Evolutionary conservation across 371 early-diverging fungal species (phyloP).

Genomic region (Haplosporangium sp.): DNA sequence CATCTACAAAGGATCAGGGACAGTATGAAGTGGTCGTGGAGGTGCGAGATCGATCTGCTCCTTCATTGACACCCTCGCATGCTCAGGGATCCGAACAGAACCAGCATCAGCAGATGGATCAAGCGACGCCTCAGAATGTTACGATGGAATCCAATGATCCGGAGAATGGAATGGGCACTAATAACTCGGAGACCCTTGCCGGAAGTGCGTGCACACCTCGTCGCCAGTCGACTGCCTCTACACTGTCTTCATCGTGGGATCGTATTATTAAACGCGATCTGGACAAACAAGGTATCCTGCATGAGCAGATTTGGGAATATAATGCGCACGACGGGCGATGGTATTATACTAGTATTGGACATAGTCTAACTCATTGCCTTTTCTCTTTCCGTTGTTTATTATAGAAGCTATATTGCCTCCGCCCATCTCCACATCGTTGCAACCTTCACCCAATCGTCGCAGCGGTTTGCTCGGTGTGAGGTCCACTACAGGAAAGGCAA

Average conservation of each 20-base stretch:
- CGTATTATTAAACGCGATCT: constrained; percentile 32
- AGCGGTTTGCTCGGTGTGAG: constrained; percentile 15
- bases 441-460: background rate
- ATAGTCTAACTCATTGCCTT: background rate
- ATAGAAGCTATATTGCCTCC: constrained; percentile 32
- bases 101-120: background rate
- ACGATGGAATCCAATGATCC: too few relatives aligned
- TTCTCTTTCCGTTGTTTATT: background rate
- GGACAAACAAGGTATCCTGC: constrained; percentile 33
- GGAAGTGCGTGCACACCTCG: background rate
- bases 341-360: background rate
- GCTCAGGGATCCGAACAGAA: too few relatives aligned
- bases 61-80: too few relatives aligned
- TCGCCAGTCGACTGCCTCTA: constrained; percentile 19
- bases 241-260: constrained; percentile 50
- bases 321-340: too few relatives aligned
- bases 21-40: background rate
- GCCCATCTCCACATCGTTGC: constrained; percentile 19
- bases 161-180: background rate
- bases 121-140: background rate
- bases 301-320: too few relatives aligned
- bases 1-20: too few relatives aligned
- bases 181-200: background rate
- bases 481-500: constrained; percentile 18
- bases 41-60: background rate